Base-by-base conservation (phyloP, 495 filamentous ascomycete genomes). In the Glutinoglossum americanum region DNA sequence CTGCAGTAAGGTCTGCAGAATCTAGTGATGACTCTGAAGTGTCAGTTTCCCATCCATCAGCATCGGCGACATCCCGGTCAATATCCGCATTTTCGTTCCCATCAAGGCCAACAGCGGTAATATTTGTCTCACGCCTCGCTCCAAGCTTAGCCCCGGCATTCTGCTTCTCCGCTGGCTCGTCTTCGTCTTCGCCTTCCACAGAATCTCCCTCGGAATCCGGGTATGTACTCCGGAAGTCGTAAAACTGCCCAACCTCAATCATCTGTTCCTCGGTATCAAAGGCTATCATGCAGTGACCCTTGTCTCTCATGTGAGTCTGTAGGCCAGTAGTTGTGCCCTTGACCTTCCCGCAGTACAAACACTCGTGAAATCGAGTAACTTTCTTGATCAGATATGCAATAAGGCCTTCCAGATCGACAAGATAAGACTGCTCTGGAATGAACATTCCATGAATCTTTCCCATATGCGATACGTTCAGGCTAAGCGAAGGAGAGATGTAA, bases 251-350 rank as follows among this genome's bases (percentile, higher is more conserved):
- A 59, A 99, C 83, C 57, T 93, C 88, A 19, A 99, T 74, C 70
- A 94, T 87, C 64, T 99, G 88, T 35, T 84, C 84, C 65, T 95
- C 86, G 0, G 79, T 81, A 48, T 84, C 82, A 67, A 93, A 99
- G 0, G 86, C 89, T 60, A 99, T 89, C 78, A 86, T 94, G 73
- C 89, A 96, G 69, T 99, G 92, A 9, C 85, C 81, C 69, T 88
- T 89, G 68, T 99, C 92, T 35, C 83, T 82, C 92, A 99, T 99
- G 67, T 99, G 92, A 0, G 87, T 93, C 60, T 92, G 87, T 39
- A 87, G 76, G 15, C 85, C 88, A 57, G 78, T 76, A 1, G 81
- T 71, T 26, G 80, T 87, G 59, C 80, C 79, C 65, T 86, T 83
- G 28, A 80, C 65, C 62, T 86, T 86, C 62, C 83, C 80, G 66